These are phyloP conservation scores for Gymnopilus dilepis DNA, from an alignment of 768 basidiomycete species.

Conservation along the genomic window DNA sequence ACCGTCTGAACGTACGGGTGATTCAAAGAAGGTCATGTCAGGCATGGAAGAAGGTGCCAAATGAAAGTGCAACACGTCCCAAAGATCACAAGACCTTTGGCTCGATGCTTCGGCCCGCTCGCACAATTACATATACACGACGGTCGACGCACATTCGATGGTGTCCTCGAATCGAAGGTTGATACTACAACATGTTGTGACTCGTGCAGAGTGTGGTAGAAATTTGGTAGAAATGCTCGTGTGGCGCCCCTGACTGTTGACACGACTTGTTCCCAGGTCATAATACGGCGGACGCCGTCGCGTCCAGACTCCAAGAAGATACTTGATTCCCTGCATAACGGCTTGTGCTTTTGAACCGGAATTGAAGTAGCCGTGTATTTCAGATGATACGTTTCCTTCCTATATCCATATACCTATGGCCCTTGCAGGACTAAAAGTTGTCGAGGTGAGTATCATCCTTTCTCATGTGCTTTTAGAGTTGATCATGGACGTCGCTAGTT, in stretches of 20 bases:
- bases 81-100: constrained; percentile 6
- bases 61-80: not conserved
- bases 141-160: not conserved
- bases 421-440: constrained; percentile 52
- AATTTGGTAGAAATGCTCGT: not conserved
- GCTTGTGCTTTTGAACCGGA: constrained; percentile 11
- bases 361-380: constrained; percentile 26
- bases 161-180: not conserved
- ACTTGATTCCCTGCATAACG: constrained; percentile 27
- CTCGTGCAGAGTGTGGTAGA: not conserved
- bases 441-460: constrained; percentile 43
- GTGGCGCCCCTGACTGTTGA: constrained; percentile 15
- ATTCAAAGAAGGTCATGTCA: not conserved
- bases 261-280: constrained; percentile 27
- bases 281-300: too few relatives aligned
- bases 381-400: constrained; percentile 12
- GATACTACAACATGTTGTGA: not conserved
- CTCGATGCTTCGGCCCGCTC: too few relatives aligned
- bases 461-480: not conserved
- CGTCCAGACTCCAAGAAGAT: constrained; percentile 23
- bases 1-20: not conserved
- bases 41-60: not conserved
- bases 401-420: constrained; percentile 42
- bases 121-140: too few relatives aligned
- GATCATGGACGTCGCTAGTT: constrained; percentile 50